These are phyloP conservation scores for Helianthus annuus DNA, from an alignment of 129 eudicot species.

Conservation along the genomic window DNA sequence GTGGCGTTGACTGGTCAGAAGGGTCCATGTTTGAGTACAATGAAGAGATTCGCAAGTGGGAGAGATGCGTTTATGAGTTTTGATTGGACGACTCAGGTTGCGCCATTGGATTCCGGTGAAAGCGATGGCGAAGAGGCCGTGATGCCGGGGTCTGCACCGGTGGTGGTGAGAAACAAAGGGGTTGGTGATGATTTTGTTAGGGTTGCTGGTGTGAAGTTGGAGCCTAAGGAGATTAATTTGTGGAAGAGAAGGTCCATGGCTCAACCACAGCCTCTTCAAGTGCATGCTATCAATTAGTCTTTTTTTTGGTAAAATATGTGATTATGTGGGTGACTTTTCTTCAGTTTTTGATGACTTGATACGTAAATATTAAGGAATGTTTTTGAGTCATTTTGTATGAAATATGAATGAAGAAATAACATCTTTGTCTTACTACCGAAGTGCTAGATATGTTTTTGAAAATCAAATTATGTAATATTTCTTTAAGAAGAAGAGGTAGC, in stretches of 20 bases:
- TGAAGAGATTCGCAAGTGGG: conserved; percentile 67
- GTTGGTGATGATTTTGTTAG: conserved; percentile 21
- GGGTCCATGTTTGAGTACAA: conserved; percentile 50
- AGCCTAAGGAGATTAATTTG: conserved; percentile 75
- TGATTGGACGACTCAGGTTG: conserved; percentile 70
- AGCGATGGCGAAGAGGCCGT: conserved; percentile 20
- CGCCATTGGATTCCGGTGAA: conserved; percentile 37
- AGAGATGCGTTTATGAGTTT: conserved; percentile 50
- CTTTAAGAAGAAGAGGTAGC: too few species aligned
- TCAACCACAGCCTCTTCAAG: conserved; percentile 71
- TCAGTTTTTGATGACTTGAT: conserved; percentile 25
- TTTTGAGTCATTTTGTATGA: conserved; percentile 20
- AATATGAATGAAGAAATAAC: not conserved
- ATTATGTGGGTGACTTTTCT: not conserved
- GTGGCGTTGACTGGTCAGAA: conserved; percentile 1
- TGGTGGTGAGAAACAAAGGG: conserved; percentile 35
- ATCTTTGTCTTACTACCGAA: not conserved
- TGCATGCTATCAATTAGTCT: conserved; percentile 18
- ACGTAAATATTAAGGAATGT: conserved; percentile 12
- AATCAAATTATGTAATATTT: too few species aligned
- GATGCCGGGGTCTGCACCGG: conserved; percentile 62
- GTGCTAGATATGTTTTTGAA: too few species aligned
- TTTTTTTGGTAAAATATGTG: not conserved
- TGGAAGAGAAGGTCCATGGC: conserved; percentile 92
- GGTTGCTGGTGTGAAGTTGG: conserved; percentile 33